Percentiles rank a stretch among this genome's conserved stretches.
Evolutionary conservation across 2,329 filamentous ascomycete genomes (phyloP).

Genomic region (Capronia epimyces): DNA sequence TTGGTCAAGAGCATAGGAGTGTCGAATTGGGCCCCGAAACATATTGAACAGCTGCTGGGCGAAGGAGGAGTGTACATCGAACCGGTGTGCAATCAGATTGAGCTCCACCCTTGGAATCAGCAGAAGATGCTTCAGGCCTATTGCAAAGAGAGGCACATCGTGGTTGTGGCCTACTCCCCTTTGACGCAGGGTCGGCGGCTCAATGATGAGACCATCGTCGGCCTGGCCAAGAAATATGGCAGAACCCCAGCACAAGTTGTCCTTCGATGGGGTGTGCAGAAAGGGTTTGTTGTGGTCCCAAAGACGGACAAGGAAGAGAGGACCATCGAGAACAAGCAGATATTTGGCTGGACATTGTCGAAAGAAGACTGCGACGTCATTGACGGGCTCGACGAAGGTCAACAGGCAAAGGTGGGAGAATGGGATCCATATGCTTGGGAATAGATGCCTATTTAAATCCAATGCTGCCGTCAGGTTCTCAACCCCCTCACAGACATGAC

Average conservation of each 20-base stretch:
- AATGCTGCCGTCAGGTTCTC: not conserved
- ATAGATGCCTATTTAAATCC: not conserved
- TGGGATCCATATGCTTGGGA: not conserved
- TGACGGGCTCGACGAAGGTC: not conserved
- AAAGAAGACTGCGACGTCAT: not conserved
- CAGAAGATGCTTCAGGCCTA: conserved; percentile 1
- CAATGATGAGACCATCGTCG: conserved; percentile 22
- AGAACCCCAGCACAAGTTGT: conserved; percentile 28
- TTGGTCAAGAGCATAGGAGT: conserved; percentile 22
- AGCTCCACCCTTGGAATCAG: not conserved
- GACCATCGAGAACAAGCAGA: conserved; percentile 18
- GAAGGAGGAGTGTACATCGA: conserved; percentile 18
- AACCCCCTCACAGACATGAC: not conserved
- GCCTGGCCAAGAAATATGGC: conserved; percentile 28
- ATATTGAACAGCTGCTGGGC: conserved; percentile 20
- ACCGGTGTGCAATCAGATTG: conserved; percentile 6
- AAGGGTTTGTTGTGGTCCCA: conserved; percentile 20
- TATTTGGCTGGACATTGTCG: conserved; percentile 5
- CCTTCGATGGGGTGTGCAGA: conserved; percentile 32
- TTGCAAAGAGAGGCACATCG: conserved; percentile 4
- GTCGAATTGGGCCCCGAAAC: conserved; percentile 19
- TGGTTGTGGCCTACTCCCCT: not conserved
- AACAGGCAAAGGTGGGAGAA: not conserved
- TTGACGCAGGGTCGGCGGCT: conserved; percentile 25
- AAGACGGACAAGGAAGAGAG: conserved; percentile 21